Evolutionary conservation across 2,329 filamentous ascomycete genomes (phyloP).

Genomic region (Didymosphaeria variabile): DNA sequence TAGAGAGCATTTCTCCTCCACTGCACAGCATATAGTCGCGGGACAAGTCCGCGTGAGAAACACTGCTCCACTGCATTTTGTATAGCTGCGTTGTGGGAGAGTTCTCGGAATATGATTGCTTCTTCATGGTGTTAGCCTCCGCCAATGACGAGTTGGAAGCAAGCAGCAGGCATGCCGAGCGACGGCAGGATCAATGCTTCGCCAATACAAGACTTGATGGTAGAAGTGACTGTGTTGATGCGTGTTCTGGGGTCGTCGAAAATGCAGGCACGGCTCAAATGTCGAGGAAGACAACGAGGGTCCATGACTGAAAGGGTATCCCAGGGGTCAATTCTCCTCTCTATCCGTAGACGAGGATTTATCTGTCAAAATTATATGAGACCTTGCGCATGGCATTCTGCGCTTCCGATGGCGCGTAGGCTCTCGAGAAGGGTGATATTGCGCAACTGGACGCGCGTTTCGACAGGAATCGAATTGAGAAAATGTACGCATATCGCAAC

Average conservation of each 20-base stretch:
- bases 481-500: neutral
- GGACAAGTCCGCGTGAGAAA: neutral
- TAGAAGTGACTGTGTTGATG: neutral
- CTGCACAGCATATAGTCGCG: neutral
- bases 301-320: neutral
- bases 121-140: neutral
- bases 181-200: neutral
- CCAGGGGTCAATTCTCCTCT: neutral
- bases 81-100: neutral
- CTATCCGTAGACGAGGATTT: neutral
- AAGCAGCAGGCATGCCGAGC: neutral
- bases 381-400: conserved; percentile 14
- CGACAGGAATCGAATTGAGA: neutral
- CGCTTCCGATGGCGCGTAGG: neutral
- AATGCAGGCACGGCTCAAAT: neutral
- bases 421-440: conserved; percentile 7
- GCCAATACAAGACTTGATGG: neutral
- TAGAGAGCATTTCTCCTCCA: neutral
- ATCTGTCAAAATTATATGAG: conserved; percentile 11
- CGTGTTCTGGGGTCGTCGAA: neutral
- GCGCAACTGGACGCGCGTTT: neutral
- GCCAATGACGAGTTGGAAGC: neutral
- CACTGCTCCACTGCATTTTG: neutral
- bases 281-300: neutral
- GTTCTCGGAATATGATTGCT: neutral